These are phyloP conservation scores for Colletotrichum sp. DNA, from an alignment of 2,329 filamentous ascomycete species.

Conservation along the genomic window DNA sequence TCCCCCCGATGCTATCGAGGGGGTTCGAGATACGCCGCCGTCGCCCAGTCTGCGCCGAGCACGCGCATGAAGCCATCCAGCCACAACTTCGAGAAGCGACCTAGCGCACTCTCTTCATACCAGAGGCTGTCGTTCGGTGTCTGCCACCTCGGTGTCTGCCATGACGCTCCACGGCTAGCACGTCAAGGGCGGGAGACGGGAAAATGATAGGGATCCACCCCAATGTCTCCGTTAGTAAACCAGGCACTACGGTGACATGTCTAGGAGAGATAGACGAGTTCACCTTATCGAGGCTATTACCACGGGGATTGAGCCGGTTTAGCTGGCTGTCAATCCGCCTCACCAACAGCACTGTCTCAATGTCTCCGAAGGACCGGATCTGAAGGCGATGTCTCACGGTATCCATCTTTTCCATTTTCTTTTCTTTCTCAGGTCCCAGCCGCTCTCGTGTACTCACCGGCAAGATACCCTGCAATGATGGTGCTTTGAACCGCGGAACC, in stretches of 20 bases:
- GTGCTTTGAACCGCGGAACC: neutral
- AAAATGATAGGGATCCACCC: neutral
- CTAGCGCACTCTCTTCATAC: neutral
- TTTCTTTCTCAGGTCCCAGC: neutral
- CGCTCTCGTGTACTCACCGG: neutral
- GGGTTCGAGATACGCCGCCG: neutral
- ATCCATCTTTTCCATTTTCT: neutral
- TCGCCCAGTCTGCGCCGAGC: neutral
- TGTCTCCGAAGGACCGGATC: neutral
- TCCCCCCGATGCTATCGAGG: neutral
- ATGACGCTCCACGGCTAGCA: neutral
- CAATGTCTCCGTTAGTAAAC: neutral
- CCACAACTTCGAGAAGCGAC: conserved; percentile 9
- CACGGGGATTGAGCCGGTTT: conserved; percentile 7
- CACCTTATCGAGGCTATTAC: neutral
- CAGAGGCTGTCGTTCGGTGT: neutral
- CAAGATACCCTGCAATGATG: neutral
- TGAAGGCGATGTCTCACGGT: conserved; percentile 1
- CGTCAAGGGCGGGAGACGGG: neutral
- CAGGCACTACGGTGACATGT: neutral
- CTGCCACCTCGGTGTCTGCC: neutral
- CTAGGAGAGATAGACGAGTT: neutral
- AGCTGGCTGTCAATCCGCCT: neutral
- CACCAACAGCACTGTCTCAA: neutral
- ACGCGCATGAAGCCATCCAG: neutral